These are phyloP conservation scores for Kwoniella dejecticola DNA, from an alignment of 768 basidiomycete genomes.

Conservation along the genomic window DNA sequence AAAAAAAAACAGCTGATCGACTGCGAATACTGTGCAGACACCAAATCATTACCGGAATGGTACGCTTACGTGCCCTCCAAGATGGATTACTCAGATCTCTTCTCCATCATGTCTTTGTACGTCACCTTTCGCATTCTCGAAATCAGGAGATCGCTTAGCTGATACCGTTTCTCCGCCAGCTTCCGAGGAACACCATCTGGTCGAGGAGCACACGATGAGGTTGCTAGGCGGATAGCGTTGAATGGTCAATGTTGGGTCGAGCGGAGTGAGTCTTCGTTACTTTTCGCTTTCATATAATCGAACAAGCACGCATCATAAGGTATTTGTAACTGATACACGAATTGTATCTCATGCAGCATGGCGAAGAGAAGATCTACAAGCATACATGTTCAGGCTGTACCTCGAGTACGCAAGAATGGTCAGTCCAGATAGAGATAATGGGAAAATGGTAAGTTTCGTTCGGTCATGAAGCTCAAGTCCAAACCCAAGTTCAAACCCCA, in stretches of 20 bases:
- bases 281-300: no score
- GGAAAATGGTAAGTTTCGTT: slow-evolving; percentile 54
- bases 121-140: slow-evolving; percentile 13
- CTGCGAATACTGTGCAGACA: slow-evolving; percentile 32
- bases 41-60: slow-evolving; percentile 55
- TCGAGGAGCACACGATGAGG: slow-evolving; percentile 54
- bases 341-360: slow-evolving; percentile 35
- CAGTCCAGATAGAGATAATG: slow-evolving; percentile 54
- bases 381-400: slow-evolving; percentile 56
- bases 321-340: background rate
- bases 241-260: slow-evolving; percentile 58
- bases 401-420: slow-evolving; percentile 55
- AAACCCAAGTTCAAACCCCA: no score
- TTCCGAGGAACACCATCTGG: slow-evolving; percentile 55
- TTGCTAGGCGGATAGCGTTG: slow-evolving; percentile 55
- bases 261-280: slow-evolving; percentile 38
- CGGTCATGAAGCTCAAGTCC: no score
- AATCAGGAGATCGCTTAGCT: background rate
- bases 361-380: slow-evolving; percentile 53
- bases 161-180: slow-evolving; percentile 29
- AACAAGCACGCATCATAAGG: no score
- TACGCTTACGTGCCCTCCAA: slow-evolving; percentile 57
- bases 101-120: slow-evolving; percentile 56
- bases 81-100: slow-evolving; percentile 57
- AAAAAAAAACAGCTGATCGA: no score